phyloP scores from a whole-genome alignment of 75 land plant genomes.

The Cupressus sempervirens region DNA sequence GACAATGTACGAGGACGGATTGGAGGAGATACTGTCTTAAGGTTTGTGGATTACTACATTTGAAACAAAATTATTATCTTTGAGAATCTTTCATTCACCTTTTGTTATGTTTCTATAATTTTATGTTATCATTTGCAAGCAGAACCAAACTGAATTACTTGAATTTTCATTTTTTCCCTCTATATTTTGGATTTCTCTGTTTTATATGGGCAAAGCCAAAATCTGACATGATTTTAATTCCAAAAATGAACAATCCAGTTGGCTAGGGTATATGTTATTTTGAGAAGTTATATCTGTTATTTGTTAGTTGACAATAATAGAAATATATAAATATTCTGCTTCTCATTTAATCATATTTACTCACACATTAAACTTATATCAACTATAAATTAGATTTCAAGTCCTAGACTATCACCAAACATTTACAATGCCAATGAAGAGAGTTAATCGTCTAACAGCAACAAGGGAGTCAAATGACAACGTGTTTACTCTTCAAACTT shows the following conservation, averaged over 20 bases:
- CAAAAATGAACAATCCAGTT: neutral
- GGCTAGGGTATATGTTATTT: neutral
- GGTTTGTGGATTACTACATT: conserved; percentile 14
- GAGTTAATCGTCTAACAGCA: neutral
- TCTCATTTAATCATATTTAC: neutral
- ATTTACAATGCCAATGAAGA: neutral
- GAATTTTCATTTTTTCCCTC: neutral
- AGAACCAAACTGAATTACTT: neutral
- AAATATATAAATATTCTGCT: neutral
- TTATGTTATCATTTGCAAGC: neutral
- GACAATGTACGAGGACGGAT: conserved; percentile 45
- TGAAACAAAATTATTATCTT: neutral
- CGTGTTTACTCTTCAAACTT: neutral
- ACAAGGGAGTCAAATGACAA: neutral
- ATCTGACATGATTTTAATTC: neutral
- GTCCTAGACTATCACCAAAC: neutral
- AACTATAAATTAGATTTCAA: neutral
- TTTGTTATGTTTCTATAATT: neutral
- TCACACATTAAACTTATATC: neutral
- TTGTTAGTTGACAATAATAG: neutral
- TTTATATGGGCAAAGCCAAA: neutral
- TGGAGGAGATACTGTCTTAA: conserved; percentile 48
- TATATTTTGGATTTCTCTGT: neutral
- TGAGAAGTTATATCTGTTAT: neutral
- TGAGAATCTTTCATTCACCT: neutral